phyloP scores from a whole-genome alignment of 1,284 basidiomycete species.

The Sparassis latifolia region DNA sequence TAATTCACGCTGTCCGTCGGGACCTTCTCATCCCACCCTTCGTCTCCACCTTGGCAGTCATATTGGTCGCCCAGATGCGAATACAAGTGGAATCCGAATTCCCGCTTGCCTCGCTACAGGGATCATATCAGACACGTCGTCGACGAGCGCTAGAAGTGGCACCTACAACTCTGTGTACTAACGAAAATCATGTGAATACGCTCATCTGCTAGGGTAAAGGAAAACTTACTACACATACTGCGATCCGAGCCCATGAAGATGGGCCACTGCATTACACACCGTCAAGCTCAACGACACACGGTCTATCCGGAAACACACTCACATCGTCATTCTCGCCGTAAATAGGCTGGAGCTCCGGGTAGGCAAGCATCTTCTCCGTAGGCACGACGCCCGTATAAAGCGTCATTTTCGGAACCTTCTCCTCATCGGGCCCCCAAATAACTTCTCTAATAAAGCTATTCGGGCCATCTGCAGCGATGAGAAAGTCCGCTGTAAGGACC shows the following conservation, averaged over 20 bases:
- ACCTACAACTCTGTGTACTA: too few relatives aligned
- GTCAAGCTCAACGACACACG: too few relatives aligned
- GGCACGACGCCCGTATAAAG: conserved; percentile 16
- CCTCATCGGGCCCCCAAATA: conserved; percentile 17
- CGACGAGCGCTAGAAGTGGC: too few relatives aligned
- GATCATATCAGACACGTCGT: too few relatives aligned
- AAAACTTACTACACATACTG: conserved; percentile 17
- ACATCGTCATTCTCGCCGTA: too few relatives aligned
- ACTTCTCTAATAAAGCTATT: conserved; percentile 24
- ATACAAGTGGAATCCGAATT: conserved; percentile 18
- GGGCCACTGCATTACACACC: conserved; percentile 9
- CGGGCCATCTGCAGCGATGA: conserved; percentile 37
- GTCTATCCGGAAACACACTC: too few relatives aligned
- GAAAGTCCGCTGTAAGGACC: conserved; percentile 31
- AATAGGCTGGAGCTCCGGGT: conserved; percentile 6
- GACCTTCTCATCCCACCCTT: conserved; percentile 17
- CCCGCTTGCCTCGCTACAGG: conserved; percentile 13
- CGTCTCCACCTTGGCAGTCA: conserved; percentile 11
- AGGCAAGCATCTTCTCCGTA: conserved; percentile 16
- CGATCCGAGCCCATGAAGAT: conserved; percentile 20
- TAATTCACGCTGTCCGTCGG: not conserved
- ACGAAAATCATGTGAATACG: conserved; percentile 4
- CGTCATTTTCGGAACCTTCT: conserved; percentile 11
- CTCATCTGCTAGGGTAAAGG: conserved; percentile 1
- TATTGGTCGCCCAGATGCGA: conserved; percentile 11